phyloP scores from a whole-genome alignment of 331 rosid genomes.

The Malus hybrid region DNA sequence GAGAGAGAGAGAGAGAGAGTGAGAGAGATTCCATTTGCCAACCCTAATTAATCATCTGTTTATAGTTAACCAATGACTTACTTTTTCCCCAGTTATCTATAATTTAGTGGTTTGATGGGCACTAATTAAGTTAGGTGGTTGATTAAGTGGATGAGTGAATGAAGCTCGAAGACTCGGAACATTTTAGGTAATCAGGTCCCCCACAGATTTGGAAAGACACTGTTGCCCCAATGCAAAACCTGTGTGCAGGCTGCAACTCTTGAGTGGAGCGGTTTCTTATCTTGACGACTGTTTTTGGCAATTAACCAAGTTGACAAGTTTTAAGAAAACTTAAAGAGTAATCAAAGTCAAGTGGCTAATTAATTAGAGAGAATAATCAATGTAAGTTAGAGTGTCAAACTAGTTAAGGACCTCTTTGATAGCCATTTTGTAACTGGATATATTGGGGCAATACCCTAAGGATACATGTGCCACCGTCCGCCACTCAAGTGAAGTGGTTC shows the following conservation, averaged over 20 bases:
- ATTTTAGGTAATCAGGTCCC: background rate
- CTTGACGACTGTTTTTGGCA: slow-evolving; percentile 5
- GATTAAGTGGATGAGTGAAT: background rate
- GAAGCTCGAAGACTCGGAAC: background rate
- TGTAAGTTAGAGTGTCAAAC: slow-evolving; percentile 17
- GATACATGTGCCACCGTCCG: background rate
- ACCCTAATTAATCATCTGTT: slow-evolving; percentile 20
- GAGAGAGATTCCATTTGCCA: slow-evolving; percentile 40
- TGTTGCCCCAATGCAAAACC: background rate
- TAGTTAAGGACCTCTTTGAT: background rate
- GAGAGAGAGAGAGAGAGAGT: background rate
- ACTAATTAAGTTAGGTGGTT: slow-evolving; percentile 3
- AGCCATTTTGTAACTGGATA: background rate
- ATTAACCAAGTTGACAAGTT: background rate
- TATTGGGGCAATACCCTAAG: background rate
- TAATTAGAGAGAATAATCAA: background rate
- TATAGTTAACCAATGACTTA: slow-evolving; percentile 26
- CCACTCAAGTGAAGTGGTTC: background rate
- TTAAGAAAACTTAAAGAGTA: background rate
- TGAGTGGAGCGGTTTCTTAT: slow-evolving; percentile 2
- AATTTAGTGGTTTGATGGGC: background rate
- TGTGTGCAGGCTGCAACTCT: background rate
- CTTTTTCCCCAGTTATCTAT: background rate
- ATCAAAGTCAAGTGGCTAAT: background rate
- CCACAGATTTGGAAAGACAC: background rate